phyloP scores from a whole-genome alignment of 768 basidiomycete species.

The Auriscalpium vulgare region DNA sequence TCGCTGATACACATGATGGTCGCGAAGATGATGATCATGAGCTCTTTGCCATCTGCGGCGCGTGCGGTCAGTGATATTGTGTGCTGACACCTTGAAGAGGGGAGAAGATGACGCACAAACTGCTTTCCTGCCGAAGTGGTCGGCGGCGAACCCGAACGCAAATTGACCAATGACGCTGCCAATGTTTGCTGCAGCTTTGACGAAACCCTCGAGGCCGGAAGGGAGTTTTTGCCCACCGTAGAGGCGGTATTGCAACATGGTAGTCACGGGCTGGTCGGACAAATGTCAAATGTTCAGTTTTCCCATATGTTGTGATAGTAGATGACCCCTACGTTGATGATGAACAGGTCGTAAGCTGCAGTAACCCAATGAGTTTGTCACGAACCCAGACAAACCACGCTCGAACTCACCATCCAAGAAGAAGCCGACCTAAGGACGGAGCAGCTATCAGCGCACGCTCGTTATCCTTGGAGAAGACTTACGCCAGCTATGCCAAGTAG shows the following conservation, averaged over 20 bases:
- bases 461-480: constrained; percentile 17
- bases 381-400: neutral
- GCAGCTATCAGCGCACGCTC: neutral
- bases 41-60: constrained; percentile 58
- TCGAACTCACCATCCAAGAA: constrained; percentile 53
- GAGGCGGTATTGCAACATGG: constrained; percentile 59
- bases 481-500: constrained; percentile 56
- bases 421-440: constrained; percentile 47
- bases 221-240: constrained; percentile 48
- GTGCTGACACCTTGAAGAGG: neutral
- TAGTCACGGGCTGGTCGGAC: constrained; percentile 45
- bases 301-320: too few species aligned
- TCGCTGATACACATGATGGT: constrained; percentile 63
- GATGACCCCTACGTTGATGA: constrained; percentile 43
- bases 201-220: constrained; percentile 45
- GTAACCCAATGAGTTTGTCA: neutral
- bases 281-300: too few species aligned
- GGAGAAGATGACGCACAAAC: constrained; percentile 35
- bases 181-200: constrained; percentile 66
- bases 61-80: neutral
- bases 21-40: constrained; percentile 73
- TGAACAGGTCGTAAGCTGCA: constrained; percentile 61
- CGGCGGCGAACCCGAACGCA: constrained; percentile 55
- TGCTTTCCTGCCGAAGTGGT: constrained; percentile 60
- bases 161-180: constrained; percentile 68